Percentiles rank a stretch among this genome's conserved stretches.
Conservation (phyloP, 1,284 basidiomycete genomes). For the Kwoniella shivajii region DNA sequence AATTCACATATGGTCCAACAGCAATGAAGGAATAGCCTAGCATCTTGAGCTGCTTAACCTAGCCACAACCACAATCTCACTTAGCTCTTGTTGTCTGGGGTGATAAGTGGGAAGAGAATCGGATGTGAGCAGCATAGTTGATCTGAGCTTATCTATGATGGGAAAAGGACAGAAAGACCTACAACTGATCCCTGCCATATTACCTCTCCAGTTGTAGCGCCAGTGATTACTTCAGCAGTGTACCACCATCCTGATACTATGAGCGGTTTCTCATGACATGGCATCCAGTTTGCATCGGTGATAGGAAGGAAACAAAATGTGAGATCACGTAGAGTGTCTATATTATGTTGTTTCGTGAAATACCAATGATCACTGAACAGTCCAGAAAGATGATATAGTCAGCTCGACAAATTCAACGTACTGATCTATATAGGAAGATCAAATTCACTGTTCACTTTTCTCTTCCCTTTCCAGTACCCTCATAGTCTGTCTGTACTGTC, state of each 20-base stretch:
- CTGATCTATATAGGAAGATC: background rate
- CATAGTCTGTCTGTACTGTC: constrained; percentile 42
- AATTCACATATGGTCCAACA: constrained; percentile 37
- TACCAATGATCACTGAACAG: constrained; percentile 28
- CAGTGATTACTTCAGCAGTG: constrained; percentile 21
- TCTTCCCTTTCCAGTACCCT: constrained; percentile 31
- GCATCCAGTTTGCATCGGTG: constrained; percentile 15
- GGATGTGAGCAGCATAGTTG: background rate
- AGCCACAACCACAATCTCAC: no score
- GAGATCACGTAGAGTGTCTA: constrained; percentile 25
- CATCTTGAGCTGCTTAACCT: constrained; percentile 22
- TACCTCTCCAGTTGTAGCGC: constrained; percentile 33
- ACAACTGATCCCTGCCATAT: constrained; percentile 39
- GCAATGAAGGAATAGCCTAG: constrained; percentile 24
- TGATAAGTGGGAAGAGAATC: background rate
- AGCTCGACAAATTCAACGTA: background rate
- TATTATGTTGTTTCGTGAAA: constrained; percentile 30
- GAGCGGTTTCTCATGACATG: constrained; percentile 38
- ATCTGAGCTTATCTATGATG: background rate
- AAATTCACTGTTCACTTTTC: constrained; percentile 25
- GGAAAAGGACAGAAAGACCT: background rate
- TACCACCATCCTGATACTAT: constrained; percentile 44
- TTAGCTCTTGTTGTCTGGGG: no score
- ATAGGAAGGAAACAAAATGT: constrained; percentile 35
- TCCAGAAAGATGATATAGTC: background rate